A percentile compares a stretch with the other conserved stretches of the same genome.
phyloP scores from a whole-genome alignment of 176 grass and related monocot genomes.

The Oryza rufipogon region DNA sequence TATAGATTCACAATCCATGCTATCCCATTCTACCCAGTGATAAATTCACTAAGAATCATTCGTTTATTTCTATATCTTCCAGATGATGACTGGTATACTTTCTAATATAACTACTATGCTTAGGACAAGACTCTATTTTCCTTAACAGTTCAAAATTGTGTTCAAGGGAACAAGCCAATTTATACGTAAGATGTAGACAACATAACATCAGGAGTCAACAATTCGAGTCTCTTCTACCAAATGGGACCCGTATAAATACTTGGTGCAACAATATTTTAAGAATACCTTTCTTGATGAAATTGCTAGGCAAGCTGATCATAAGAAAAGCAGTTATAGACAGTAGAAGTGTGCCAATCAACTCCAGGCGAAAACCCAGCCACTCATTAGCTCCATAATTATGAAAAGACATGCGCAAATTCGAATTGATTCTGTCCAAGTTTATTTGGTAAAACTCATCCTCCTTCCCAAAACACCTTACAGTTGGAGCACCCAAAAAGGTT shows the following conservation, averaged over 20 bases:
- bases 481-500: constrained; percentile 77
- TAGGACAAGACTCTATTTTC: not conserved
- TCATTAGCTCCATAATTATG: constrained; percentile 77
- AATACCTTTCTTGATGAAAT: constrained; percentile 95
- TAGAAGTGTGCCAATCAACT: constrained; percentile 83
- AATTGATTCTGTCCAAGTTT: constrained; percentile 81
- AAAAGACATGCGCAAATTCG: constrained; percentile 88
- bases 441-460: constrained; percentile 67
- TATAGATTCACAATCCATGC: not conserved
- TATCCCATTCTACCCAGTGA: not conserved
- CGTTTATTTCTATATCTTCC: constrained; percentile 13
- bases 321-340: constrained; percentile 85
- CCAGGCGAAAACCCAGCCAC: constrained; percentile 92
- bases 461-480: constrained; percentile 84
- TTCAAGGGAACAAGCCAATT: constrained; percentile 2
- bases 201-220: not conserved
- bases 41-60: not conserved
- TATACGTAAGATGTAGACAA: not conserved
- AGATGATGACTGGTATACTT: not conserved
- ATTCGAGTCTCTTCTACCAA: constrained; percentile 21
- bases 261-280: not conserved
- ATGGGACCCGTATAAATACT: not conserved
- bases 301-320: constrained; percentile 84
- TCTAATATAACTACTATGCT: not conserved
- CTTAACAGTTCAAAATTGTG: not conserved